These are phyloP conservation scores for Chytriomyces sp. DNA, from an alignment of 192 early-diverging fungal species.

Conservation along the genomic window DNA sequence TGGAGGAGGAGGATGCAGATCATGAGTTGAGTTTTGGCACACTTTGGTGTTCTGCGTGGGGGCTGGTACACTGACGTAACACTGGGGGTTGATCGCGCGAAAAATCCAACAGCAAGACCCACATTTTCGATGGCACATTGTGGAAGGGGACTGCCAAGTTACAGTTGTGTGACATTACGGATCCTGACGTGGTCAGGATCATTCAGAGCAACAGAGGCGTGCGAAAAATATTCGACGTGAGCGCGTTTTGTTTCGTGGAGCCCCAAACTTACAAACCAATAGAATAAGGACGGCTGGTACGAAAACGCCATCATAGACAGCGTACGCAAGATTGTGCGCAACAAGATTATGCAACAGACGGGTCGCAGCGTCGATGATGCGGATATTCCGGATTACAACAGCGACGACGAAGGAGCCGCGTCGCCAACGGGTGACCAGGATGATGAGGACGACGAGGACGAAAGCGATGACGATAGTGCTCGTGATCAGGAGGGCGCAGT, in stretches of 20 bases:
- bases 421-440: constrained; percentile 11
- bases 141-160: constrained; percentile 26
- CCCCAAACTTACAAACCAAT: background rate
- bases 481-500: background rate
- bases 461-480: background rate
- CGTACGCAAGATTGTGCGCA: constrained; percentile 37
- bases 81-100: background rate
- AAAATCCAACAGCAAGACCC: constrained; percentile 20
- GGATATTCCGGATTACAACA: constrained; percentile 5
- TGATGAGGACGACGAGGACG: constrained; percentile 12
- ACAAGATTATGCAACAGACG: constrained; percentile 27
- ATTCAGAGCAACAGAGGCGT: constrained; percentile 25
- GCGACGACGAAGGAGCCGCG: constrained; percentile 12
- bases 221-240: constrained; percentile 34
- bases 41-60: background rate
- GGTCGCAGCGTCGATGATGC: constrained; percentile 31
- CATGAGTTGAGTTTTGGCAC: constrained; percentile 14
- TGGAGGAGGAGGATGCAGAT: constrained; percentile 2
- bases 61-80: background rate
- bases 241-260: background rate
- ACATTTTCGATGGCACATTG: constrained; percentile 46
- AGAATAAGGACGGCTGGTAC: constrained; percentile 48
- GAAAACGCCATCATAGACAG: constrained; percentile 10
- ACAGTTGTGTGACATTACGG: constrained; percentile 44
- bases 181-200: constrained; percentile 38